Conservation (phyloP, 768 basidiomycete species). For the Suillus variegatus region DNA sequence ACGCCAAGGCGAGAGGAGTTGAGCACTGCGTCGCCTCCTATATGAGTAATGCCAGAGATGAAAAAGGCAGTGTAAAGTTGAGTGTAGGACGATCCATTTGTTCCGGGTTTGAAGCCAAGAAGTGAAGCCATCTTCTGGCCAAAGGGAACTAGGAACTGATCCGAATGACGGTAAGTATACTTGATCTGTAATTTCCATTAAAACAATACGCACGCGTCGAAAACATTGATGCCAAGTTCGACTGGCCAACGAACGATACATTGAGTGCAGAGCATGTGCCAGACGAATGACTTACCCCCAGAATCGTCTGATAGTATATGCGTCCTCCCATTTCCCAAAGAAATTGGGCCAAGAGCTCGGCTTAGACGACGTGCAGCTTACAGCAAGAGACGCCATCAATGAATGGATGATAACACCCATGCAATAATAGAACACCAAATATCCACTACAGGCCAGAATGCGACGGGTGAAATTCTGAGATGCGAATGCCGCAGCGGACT, state of each 20-base stretch:
- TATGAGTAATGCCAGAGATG: slow-evolving; percentile 37
- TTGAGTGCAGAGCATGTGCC: background rate
- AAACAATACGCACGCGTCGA: slow-evolving; percentile 30
- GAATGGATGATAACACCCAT: background rate
- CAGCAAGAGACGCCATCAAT: slow-evolving; percentile 9
- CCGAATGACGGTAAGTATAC: background rate
- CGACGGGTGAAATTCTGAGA: slow-evolving; percentile 4
- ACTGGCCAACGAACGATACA: slow-evolving; percentile 15
- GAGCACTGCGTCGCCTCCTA: slow-evolving; percentile 33
- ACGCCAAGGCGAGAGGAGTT: slow-evolving; percentile 3
- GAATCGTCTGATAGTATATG: slow-evolving; percentile 39
- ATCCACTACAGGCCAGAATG: background rate
- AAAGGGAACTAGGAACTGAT: slow-evolving; percentile 30
- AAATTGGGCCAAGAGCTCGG: slow-evolving; percentile 41
- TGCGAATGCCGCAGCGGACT: slow-evolving; percentile 4
- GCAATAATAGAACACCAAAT: slow-evolving; percentile 3
- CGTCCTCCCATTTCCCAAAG: slow-evolving; percentile 34
- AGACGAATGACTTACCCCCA: slow-evolving; percentile 40
- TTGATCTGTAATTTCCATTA: background rate
- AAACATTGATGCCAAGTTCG: slow-evolving; percentile 41
- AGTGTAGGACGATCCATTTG: slow-evolving; percentile 29
- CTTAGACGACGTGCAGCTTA: slow-evolving; percentile 21
- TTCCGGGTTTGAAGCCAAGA: slow-evolving; percentile 28
- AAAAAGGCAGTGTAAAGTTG: slow-evolving; percentile 39
- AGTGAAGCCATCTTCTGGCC: slow-evolving; percentile 25